phyloP scores from a whole-genome alignment of 345 rosid species.

The Melastoma malabathricum region DNA sequence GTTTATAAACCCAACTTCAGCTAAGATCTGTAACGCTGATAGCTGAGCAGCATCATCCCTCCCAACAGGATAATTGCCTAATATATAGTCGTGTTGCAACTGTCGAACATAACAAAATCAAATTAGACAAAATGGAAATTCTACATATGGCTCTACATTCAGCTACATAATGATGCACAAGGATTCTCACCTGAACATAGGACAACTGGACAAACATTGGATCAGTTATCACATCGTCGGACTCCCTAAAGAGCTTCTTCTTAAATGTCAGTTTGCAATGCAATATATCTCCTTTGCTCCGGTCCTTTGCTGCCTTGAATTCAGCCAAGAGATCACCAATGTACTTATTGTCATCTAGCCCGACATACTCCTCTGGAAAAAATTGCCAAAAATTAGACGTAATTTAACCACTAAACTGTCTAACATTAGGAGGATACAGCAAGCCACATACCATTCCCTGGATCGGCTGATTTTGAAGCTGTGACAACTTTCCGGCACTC shows the following conservation, averaged over 20 bases:
- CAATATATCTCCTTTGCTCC: slow-evolving; percentile 92
- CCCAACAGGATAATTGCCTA: slow-evolving; percentile 97
- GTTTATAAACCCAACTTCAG: slow-evolving; percentile 75
- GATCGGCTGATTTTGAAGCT: slow-evolving; percentile 80
- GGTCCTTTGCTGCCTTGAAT: slow-evolving; percentile 82
- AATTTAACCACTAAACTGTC: background rate
- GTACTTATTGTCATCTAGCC: slow-evolving; percentile 92
- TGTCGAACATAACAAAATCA: slow-evolving; percentile 19
- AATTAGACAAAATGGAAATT: slow-evolving; percentile 5
- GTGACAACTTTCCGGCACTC: slow-evolving; percentile 92
- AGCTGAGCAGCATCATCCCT: slow-evolving; percentile 97
- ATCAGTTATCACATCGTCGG: slow-evolving; percentile 91
- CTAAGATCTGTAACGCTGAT: slow-evolving; percentile 89
- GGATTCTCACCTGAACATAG: slow-evolving; percentile 75
- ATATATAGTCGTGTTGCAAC: slow-evolving; percentile 95
- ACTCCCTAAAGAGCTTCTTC: slow-evolving; percentile 86
- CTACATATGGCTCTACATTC: background rate
- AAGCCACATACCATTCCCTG: slow-evolving; percentile 58
- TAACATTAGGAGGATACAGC: background rate
- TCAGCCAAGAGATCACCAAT: slow-evolving; percentile 88
- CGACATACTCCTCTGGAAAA: slow-evolving; percentile 77
- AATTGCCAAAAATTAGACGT: background rate
- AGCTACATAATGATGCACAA: slow-evolving; percentile 1
- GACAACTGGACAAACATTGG: slow-evolving; percentile 93
- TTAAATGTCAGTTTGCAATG: slow-evolving; percentile 84